Evolutionary conservation across 2,329 filamentous ascomycete genomes (phyloP).

Genomic region (Phoma sp.): DNA sequence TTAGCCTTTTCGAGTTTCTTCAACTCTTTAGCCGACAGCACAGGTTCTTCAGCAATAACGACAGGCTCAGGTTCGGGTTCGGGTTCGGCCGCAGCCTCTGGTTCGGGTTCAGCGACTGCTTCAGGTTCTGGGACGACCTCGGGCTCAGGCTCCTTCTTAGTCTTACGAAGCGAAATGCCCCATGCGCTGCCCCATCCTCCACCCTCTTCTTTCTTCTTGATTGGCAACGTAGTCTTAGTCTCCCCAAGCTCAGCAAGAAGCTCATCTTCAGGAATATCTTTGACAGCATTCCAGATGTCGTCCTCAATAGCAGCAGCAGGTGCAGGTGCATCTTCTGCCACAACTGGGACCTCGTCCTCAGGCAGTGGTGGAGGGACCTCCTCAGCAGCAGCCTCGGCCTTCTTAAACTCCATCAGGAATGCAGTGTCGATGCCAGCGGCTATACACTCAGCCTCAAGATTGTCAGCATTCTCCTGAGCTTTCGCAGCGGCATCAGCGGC

Average conservation of each 20-base stretch:
- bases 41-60: conserved; percentile 32
- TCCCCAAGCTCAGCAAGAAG: conserved; percentile 47
- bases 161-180: conserved; percentile 53
- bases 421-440: conserved; percentile 43
- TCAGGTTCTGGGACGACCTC: conserved; percentile 33
- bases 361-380: conserved; percentile 31
- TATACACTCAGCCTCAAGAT: conserved; percentile 40
- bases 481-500: conserved; percentile 48
- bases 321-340: conserved; percentile 19
- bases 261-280: conserved; percentile 41
- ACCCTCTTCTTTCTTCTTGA: conserved; percentile 35
- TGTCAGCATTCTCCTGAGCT: conserved; percentile 32
- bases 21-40: conserved; percentile 21
- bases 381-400: conserved; percentile 26
- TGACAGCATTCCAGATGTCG: conserved; percentile 42
- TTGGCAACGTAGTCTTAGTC: conserved; percentile 15
- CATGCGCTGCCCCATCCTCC: conserved; percentile 51
- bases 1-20: conserved; percentile 34
- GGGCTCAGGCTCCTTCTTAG: conserved; percentile 52
- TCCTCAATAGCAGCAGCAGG: conserved; percentile 26
- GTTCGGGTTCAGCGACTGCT: conserved; percentile 31
- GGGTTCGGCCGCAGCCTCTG: conserved; percentile 30
- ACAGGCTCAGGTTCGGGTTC: conserved; percentile 27
- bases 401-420: conserved; percentile 30
- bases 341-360: conserved; percentile 14